Evolutionary conservation across 371 early-diverging fungal species (phyloP).

Genomic region (Ordospora colligata): DNA sequence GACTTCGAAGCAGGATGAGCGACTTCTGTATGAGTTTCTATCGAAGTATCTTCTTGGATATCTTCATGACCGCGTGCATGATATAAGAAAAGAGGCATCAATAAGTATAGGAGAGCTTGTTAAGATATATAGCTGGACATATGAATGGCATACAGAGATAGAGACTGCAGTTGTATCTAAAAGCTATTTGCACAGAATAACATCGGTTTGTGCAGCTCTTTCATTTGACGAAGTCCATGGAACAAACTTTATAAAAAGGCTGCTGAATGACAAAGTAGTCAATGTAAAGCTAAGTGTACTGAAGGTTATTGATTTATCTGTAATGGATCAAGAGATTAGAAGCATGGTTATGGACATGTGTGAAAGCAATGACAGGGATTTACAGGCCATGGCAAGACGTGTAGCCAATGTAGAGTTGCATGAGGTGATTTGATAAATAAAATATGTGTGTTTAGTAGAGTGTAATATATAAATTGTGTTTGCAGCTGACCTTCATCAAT

Average conservation of each 20-base stretch:
- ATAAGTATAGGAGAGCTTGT: conserved; percentile 5
- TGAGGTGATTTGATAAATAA: neutral
- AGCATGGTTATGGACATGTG: neutral
- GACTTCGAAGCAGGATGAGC: conserved; percentile 9
- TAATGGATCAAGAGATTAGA: conserved; percentile 4
- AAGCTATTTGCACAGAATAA: conserved; percentile 19
- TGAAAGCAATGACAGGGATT: neutral
- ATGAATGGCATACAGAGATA: neutral
- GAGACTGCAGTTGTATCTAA: neutral
- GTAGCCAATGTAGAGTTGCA: neutral
- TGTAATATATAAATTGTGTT: neutral
- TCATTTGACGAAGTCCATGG: conserved; percentile 16
- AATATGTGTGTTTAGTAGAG: neutral
- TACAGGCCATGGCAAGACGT: neutral
- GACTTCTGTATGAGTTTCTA: neutral
- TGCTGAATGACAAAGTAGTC: conserved; percentile 8
- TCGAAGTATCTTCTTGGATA: conserved; percentile 20
- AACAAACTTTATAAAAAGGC: conserved; percentile 11
- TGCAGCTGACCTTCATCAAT: neutral
- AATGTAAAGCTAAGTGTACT: conserved; percentile 19
- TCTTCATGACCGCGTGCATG: conserved; percentile 18
- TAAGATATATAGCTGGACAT: neutral
- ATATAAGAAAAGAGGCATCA: conserved; percentile 18
- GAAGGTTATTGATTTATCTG: neutral
- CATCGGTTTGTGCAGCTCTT: neutral